Percentiles rank a stretch among this genome's conserved stretches.
phyloP scores from a whole-genome alignment of 371 early-diverging fungal species.

The Mortierella sp. region DNA sequence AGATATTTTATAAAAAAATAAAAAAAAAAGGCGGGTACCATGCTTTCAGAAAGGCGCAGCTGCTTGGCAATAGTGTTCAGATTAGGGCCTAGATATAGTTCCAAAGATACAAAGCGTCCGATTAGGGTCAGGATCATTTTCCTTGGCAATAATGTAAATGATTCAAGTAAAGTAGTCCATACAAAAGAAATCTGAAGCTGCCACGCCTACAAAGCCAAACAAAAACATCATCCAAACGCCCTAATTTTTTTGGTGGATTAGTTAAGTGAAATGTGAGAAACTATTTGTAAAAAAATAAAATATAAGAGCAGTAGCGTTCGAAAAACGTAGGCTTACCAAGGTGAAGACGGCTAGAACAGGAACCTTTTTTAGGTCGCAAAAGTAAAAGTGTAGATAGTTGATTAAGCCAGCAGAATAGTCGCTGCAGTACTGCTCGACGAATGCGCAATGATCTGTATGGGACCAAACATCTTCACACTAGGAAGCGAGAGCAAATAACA shows the following conservation, averaged over 20 bases:
- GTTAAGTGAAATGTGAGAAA: no score
- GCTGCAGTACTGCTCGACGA: slow-evolving; percentile 64
- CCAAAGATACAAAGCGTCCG: not conserved
- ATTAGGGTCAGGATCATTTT: not conserved
- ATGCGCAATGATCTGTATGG: slow-evolving; percentile 69
- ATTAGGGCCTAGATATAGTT: slow-evolving; percentile 63
- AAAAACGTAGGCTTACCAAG: slow-evolving; percentile 55
- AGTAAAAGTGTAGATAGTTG: slow-evolving; percentile 73
- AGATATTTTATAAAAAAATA: no score
- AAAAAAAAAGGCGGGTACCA: slow-evolving; percentile 53
- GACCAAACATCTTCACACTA: slow-evolving; percentile 69
- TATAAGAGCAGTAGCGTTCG: not conserved
- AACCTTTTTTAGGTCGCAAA: slow-evolving; percentile 64
- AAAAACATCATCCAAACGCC: slow-evolving; percentile 69
- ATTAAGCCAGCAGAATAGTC: slow-evolving; percentile 70
- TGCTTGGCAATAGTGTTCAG: slow-evolving; percentile 72
- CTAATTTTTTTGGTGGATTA: slow-evolving; percentile 53
- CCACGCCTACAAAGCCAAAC: slow-evolving; percentile 77
- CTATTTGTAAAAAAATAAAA: not conserved
- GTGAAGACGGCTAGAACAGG: slow-evolving; percentile 59
- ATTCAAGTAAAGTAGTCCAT: slow-evolving; percentile 31
- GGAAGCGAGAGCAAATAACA: no score
- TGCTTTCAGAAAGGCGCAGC: slow-evolving; percentile 72
- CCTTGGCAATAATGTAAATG: not conserved
- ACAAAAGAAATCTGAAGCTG: slow-evolving; percentile 84